Percentiles rank a stretch among this genome's conserved stretches.
phyloP scores from a whole-genome alignment of 768 basidiomycete species.

The Lentinula aciculospora region DNA sequence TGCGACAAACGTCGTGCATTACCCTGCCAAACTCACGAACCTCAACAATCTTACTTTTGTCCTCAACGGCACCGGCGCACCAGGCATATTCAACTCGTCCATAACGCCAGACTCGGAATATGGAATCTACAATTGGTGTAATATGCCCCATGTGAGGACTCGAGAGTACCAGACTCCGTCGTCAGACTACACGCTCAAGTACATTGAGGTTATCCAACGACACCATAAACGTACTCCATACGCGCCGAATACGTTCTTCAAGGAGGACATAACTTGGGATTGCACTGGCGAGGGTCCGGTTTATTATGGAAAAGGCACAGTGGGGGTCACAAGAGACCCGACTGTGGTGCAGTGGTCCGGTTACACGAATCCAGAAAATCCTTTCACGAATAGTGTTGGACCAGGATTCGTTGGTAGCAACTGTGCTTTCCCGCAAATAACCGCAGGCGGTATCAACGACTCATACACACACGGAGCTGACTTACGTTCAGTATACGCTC shows the following conservation, averaged over 20 bases:
- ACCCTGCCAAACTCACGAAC: slow-evolving; percentile 30
- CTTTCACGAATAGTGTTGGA: slow-evolving; percentile 34
- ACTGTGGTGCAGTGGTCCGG: slow-evolving; percentile 34
- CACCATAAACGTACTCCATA: slow-evolving; percentile 53
- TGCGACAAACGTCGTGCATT: slow-evolving; percentile 24
- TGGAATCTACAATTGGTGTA: slow-evolving; percentile 48
- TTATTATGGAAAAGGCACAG: slow-evolving; percentile 12
- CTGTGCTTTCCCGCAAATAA: slow-evolving; percentile 47
- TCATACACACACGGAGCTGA: slow-evolving; percentile 39
- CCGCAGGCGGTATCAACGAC: slow-evolving; percentile 37
- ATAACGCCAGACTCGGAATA: slow-evolving; percentile 30
- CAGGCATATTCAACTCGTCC: slow-evolving; percentile 41
- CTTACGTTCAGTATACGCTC: slow-evolving; percentile 38
- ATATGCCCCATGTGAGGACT: slow-evolving; percentile 45
- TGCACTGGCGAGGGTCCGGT: slow-evolving; percentile 37
- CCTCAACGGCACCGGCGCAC: slow-evolving; percentile 35
- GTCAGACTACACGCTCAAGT: slow-evolving; percentile 35
- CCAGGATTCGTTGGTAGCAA: slow-evolving; percentile 39
- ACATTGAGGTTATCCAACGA: slow-evolving; percentile 46
- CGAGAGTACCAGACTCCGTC: slow-evolving; percentile 37
- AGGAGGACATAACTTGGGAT: slow-evolving; percentile 39
- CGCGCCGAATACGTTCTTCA: slow-evolving; percentile 43
- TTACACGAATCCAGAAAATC: slow-evolving; percentile 29
- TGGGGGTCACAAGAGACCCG: background rate
- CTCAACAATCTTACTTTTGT: slow-evolving; percentile 40